Base-by-base conservation (phyloP, 1,139 yeast genomes). In the Kodamaea suecica region DNA sequence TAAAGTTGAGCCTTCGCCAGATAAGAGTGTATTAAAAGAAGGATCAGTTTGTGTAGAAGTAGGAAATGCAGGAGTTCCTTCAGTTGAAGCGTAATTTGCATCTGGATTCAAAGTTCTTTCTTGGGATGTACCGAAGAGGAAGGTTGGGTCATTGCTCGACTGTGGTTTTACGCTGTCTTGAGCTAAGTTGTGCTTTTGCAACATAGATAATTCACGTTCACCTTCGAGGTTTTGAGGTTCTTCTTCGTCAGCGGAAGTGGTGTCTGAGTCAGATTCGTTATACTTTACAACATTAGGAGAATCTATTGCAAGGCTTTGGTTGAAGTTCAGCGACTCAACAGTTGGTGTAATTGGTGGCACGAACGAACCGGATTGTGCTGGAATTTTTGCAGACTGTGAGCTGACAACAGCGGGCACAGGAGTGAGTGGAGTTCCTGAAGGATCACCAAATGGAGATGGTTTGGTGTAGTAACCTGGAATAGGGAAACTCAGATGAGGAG, bases 151-250 rank as follows among this genome's bases (percentile, higher is more conserved):
- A 11, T 7, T 19, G 21, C 17, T 5, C 17, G 5, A 25, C 14
- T 6, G 15, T 25, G 15, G 13, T 23, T 23, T 23, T 9, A 23
- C 26, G 10, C 9, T 10, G 7, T 12, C 13, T 8, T 8, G 6
- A 12, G 26, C 11, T 12, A 63, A 58, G 27, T 62, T 57, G 42
- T 66, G 66, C 35, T 55, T 51, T 42, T 63, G 57, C 31, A 65
- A 53, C 56, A 65, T 53, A 2, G 70, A 61, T 21, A 54, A 42
- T 34, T 56, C 55, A 25, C 51, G 46, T 4, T 56, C 57, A 9
- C 43, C 35, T 8, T 32, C 33, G 5, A 43, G 31, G n/a, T 48
- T 53, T 12, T 49, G 52, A 2, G 54, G 51, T 2, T 52, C 50
- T 5, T 43, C 52, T 17, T 53, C 66, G 25, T 55, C 61, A 17